Conservation (phyloP, 2,329 filamentous ascomycete species). For the Colletotrichum sp. region DNA sequence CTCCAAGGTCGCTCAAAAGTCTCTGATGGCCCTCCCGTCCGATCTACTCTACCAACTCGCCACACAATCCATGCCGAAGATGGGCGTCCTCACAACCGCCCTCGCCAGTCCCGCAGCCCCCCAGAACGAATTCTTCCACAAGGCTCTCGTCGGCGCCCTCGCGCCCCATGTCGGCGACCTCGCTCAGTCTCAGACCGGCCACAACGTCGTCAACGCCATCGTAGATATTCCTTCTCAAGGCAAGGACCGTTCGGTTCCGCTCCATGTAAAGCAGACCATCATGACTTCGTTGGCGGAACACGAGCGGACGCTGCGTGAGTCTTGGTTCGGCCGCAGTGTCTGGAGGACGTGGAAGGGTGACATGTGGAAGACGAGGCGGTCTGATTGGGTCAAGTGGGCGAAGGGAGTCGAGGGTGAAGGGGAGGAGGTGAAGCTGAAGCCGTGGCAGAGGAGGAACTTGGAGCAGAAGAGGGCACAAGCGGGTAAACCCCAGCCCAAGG, state of each 20-base stretch:
- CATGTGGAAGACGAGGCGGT: constrained; percentile 56
- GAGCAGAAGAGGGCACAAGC: constrained; percentile 6
- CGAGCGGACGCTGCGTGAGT: constrained; percentile 56
- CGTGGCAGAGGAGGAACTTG: constrained; percentile 19
- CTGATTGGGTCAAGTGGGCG: constrained; percentile 63
- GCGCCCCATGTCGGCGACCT: constrained; percentile 50
- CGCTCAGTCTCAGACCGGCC: constrained; percentile 55
- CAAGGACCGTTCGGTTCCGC: constrained; percentile 54
- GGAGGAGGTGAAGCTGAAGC: constrained; percentile 17
- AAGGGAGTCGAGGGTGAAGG: constrained; percentile 48
- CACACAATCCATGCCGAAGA: constrained; percentile 54
- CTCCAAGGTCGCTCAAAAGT: constrained; percentile 73
- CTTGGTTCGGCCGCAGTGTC: constrained; percentile 59
- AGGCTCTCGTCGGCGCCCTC: constrained; percentile 55
- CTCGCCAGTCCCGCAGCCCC: constrained; percentile 48
- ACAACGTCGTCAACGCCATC: constrained; percentile 56
- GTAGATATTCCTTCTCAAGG: constrained; percentile 55
- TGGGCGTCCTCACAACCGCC: constrained; percentile 56
- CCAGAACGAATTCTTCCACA: constrained; percentile 58
- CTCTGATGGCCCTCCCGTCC: constrained; percentile 64
- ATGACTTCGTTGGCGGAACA: constrained; percentile 53
- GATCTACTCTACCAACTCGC: constrained; percentile 69
- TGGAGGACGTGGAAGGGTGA: constrained; percentile 66
- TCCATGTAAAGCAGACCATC: constrained; percentile 63
- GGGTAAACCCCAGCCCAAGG: neutral